Conservation (phyloP, 148 eudicot species). For the Salicornia ramosissima region DNA sequence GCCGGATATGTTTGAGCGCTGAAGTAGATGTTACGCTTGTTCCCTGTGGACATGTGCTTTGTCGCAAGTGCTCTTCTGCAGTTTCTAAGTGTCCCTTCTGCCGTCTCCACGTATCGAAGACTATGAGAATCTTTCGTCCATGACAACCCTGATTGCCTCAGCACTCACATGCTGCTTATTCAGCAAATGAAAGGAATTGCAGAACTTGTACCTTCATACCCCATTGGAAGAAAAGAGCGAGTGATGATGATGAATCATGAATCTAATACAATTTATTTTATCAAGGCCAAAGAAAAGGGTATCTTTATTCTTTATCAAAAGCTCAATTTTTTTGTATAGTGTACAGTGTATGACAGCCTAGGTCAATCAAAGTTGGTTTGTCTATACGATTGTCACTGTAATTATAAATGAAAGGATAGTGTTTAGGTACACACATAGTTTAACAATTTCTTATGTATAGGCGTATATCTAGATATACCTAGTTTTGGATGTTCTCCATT, state of each 20-base stretch:
- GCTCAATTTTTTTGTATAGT: conserved; percentile 2
- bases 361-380: neutral
- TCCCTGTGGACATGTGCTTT: conserved; percentile 95
- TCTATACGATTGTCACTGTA: neutral
- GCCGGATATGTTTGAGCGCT: conserved; percentile 76
- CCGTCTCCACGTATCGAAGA: conserved; percentile 77
- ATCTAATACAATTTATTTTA: neutral
- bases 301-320: neutral
- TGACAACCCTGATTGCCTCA: conserved; percentile 24
- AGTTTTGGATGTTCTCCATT: no score
- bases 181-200: neutral
- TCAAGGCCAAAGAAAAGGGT: conserved; percentile 1
- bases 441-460: neutral
- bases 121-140: conserved; percentile 81
- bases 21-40: conserved; percentile 77
- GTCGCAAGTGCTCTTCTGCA: conserved; percentile 91
- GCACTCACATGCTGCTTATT: neutral
- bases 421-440: neutral
- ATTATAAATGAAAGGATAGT: neutral
- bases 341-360: conserved; percentile 12
- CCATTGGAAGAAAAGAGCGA: neutral
- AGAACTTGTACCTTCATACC: conserved; percentile 1
- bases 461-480: neutral
- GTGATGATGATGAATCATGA: neutral
- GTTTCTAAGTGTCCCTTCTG: conserved; percentile 97